Base-by-base conservation (phyloP, 2,329 filamentous ascomycete genomes). In the Ophiostoma ulmi region DNA sequence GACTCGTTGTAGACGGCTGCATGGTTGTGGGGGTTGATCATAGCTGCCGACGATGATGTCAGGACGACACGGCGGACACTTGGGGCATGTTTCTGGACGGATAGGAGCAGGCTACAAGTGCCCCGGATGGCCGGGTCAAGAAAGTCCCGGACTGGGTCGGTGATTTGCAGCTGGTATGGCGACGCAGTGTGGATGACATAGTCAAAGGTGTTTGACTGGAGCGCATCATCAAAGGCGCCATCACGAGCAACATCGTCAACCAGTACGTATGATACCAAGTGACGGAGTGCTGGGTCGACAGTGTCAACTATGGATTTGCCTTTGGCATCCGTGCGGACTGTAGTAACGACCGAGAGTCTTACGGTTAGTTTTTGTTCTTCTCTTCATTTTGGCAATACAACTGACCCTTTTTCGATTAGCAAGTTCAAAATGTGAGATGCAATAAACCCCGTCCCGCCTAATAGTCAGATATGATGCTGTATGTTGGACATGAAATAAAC, bases 121-220 rank as follows among this genome's bases (percentile, higher is more conserved):
- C 85, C 85, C 20, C 83, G 81, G 65, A 88, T 81, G 7, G 86
- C 86, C 0, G 86, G 86, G 66, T 86, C 81, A 11, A 88, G 79
- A 35, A 88, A 80, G 63, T 85, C 83, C 22, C 76, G 78, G 11
- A 79, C 76, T 5, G 79, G 79, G 71, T 83, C 81, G 3, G 86
- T 84, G 66, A 89, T 84, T 67, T 88, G 87, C 77, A 88, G 86
- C 75, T 91, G 89, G 81, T 91, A 94, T 0, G 92, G 91, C 0
- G 86, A 89, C 1, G 91, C 90, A 6, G 90, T 92, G 78, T 93
- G 90, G 69, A 93, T 83, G 67, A 94, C 90, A 65, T 86, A 88
- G 75, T 92, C 89, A 73, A 94, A 91, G 0, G 88, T 86, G 0
- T 79, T 78, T 1, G 79, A 78, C 73, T 79, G 75, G n/a, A 84